Evolutionary conservation across 108 stramenopile genomes (phyloP), one percentile per base, ranked within the genome.

Genomic region (Heterococcus sp.): DNA sequence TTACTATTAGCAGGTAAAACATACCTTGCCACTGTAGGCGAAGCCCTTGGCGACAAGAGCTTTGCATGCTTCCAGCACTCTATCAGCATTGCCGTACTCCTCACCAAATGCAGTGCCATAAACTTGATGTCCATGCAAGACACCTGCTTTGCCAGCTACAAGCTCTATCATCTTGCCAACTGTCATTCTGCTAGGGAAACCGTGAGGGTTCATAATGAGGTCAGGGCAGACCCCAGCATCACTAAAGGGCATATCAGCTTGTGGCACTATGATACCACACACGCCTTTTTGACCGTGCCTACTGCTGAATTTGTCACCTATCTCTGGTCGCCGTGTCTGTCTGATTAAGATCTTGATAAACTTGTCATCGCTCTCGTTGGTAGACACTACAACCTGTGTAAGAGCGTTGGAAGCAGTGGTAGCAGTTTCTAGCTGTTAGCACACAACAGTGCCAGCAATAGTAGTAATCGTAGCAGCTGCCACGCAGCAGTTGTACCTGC

Each of bases 211-310:
- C 96, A 99, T 97, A 85, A 99, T 98, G 36, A 99, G 85, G 85
- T 99, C 99, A 1, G 99, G 99, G 32, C 92, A 91, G 30, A 95
- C 88, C 1, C 99, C 99, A 46, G 86, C 71, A 71, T 98, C 97
- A 73, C 93, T 94, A 82, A 99, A 99, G 1, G 99, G 99, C 91
- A 99, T 87, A 88, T 99, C 97, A 36, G 90, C 95, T 79, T 98
- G 96, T 3, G 76, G 38, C 31, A 84, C 82, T 37, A 97, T 99
- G 33, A 98, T 89, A 11, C 97, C 97, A 79, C 96, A 98, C 66
- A 97, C 96, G 63, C 99, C 99, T 89, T 99, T 99, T 74, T 99
- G 99, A 1, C 99, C 99, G 90, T 99, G 99, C 3, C 99, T 89
- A 32, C 93, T 93, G 29, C 93, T 91, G 90, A 99, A 98, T 86